Conservation (phyloP, 2,329 filamentous ascomycete species). For the Colletotrichum cereale region DNA sequence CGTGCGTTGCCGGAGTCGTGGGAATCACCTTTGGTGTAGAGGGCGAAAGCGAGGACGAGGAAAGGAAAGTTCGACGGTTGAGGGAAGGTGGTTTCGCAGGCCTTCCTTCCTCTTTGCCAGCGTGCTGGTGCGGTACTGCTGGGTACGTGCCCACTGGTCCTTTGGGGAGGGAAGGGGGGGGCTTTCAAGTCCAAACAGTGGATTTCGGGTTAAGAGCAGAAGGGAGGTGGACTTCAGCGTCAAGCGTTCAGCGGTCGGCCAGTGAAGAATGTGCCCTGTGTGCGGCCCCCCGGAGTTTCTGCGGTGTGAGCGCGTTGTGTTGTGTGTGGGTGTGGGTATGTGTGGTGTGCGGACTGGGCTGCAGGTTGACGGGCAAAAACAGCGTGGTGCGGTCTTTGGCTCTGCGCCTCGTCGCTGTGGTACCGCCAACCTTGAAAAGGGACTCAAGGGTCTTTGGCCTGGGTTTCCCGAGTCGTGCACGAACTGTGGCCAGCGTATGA, state of each 20-base stretch:
- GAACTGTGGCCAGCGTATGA: conserved; percentile 31
- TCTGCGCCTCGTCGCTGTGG: conserved; percentile 29
- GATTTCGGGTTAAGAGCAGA: conserved; percentile 7
- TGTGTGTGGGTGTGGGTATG: background rate
- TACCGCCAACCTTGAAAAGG: conserved; percentile 31
- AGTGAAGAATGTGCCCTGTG: conserved; percentile 31
- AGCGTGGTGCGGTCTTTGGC: conserved; percentile 24
- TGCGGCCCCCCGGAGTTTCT: background rate
- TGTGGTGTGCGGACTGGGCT: background rate
- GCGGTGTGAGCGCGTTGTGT: conserved; percentile 4
- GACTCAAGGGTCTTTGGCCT: conserved; percentile 30
- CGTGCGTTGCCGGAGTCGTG: conserved; percentile 32
- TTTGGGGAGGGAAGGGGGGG: conserved; percentile 20
- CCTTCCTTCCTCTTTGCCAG: conserved; percentile 29
- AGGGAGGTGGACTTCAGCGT: conserved; percentile 12
- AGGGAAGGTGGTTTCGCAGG: conserved; percentile 37
- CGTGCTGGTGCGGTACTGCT: conserved; percentile 29
- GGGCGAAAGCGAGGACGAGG: conserved; percentile 26
- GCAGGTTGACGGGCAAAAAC: conserved; percentile 5
- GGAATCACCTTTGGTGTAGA: conserved; percentile 36
- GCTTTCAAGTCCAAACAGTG: conserved; percentile 38
- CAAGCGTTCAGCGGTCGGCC: conserved; percentile 14
- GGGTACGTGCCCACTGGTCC: conserved; percentile 33
- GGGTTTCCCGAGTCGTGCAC: conserved; percentile 35
- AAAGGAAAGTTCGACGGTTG: conserved; percentile 34